Evolutionary conservation across 768 basidiomycete species (phyloP), one percentile per base, ranked within the genome.

Genomic region (Boletus pseudo-olivaceus): DNA sequence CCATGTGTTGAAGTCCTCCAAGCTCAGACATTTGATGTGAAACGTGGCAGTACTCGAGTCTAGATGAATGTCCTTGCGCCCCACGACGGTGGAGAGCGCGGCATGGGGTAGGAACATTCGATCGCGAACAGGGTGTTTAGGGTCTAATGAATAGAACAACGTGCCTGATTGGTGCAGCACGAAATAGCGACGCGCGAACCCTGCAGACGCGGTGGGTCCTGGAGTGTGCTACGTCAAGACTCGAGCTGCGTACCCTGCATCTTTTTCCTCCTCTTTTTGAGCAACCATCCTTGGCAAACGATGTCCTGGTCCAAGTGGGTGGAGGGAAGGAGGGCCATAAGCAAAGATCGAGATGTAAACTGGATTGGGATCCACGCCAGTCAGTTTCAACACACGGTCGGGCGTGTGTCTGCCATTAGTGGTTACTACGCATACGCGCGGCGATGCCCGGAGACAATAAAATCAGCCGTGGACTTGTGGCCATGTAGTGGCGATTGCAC

Each of bases 191-290:
- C 88, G 85, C 17, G 90, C 91, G 71, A 90, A 93, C 10, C 91
- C 91, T 92, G 66, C 9, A 40, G 29, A 47, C 5, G 26, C 1
- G 14, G 38, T 56, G 47, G 30, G 40, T 30, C 26, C 45, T 46
- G 14, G 37, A 26, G 47, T 23, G 20, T 50, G 53, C 4, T 11
- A 10, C 4, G 38, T 35, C 20, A 10, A 47, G 30, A 51, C 33
- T 32, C 8, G 34, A 43, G 38, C 37, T 51, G 52, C 70, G 47
- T 61, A 85, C 90, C 90, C 76, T 93, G 91, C 87, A 92, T 85
- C 74, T 82, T 90, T 78, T 90, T 91, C 59, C 90, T 76, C 61
- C 90, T 77, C 73, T 93, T 93, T 75, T 93, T 93, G 56, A 93
- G 76, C 6, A 92, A 72, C 89, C 89, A 93, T 73, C 90, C 90